Percentiles rank a stretch among this genome's conserved stretches.
Conservation (phyloP, 192 early-diverging fungal genomes). For the Entomortierella parvispora region DNA sequence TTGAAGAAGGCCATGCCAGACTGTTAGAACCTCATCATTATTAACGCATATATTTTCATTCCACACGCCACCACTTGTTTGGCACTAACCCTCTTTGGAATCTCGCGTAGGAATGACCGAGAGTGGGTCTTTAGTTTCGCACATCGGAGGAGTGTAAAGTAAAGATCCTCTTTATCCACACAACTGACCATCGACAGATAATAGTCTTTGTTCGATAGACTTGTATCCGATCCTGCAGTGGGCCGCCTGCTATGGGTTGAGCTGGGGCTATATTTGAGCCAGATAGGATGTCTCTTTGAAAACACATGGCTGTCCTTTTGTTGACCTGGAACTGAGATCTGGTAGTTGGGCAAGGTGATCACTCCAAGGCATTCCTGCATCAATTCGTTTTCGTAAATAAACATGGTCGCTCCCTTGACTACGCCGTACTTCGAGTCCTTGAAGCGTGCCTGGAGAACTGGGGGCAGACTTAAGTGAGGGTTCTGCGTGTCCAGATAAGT, state of each 20-base stretch:
- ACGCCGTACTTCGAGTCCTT: conserved; percentile 76
- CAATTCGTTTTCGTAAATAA: conserved; percentile 83
- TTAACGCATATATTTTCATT: not conserved
- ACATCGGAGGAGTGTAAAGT: conserved; percentile 82
- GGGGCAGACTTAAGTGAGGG: conserved; percentile 31
- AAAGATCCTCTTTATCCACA: conserved; percentile 91
- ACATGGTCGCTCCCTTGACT: conserved; percentile 81
- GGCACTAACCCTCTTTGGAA: conserved; percentile 40
- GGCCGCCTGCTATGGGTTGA: conserved; percentile 21
- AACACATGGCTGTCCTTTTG: conserved; percentile 74
- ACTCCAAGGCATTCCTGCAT: conserved; percentile 83
- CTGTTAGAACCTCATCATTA: too few relatives aligned
- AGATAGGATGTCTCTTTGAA: conserved; percentile 65
- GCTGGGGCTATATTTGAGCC: conserved; percentile 45
- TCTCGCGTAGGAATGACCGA: conserved; percentile 36
- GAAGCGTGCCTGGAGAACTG: conserved; percentile 37
- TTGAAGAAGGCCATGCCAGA: too few relatives aligned
- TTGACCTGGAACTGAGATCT: conserved; percentile 64
- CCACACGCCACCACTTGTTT: too few relatives aligned
- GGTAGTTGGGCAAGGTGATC: conserved; percentile 74
- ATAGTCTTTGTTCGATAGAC: conserved; percentile 20
- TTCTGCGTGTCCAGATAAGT: conserved; percentile 45
- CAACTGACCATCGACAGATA: conserved; percentile 69
- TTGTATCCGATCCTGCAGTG: conserved; percentile 20
- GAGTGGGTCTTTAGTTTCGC: conserved; percentile 56